Evolutionary conservation across 2,329 filamentous ascomycete species (phyloP).

Genomic region (Aotearoamyces nothofagi): DNA sequence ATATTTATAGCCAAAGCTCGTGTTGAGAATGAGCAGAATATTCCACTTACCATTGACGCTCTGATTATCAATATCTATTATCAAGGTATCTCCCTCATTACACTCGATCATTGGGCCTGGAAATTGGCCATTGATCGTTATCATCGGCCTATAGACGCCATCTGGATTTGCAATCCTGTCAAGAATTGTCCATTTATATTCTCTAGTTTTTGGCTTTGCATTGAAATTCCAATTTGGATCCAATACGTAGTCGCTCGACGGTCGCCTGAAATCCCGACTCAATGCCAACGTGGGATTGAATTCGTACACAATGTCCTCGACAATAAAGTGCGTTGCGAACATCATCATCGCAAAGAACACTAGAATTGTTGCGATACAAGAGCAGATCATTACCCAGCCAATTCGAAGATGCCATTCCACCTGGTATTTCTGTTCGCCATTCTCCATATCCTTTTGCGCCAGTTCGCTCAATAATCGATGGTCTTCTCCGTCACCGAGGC

Average conservation of each 20-base stretch:
- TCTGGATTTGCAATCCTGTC: constrained; percentile 46
- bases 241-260: constrained; percentile 38
- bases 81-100: constrained; percentile 56
- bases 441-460: too few relatives aligned
- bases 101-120: constrained; percentile 59
- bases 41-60: too few relatives aligned
- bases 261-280: constrained; percentile 13
- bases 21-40: too few relatives aligned
- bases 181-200: constrained; percentile 44
- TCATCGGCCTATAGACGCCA: constrained; percentile 38
- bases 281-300: too few relatives aligned
- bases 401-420: constrained; percentile 17
- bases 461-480: constrained; percentile 14
- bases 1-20: too few relatives aligned
- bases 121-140: constrained; percentile 62
- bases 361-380: constrained; percentile 8
- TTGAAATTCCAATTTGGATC: constrained; percentile 37
- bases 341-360: constrained; percentile 10
- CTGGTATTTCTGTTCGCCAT: constrained; percentile 9
- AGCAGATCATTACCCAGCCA: constrained; percentile 12
- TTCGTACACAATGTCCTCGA: constrained; percentile 2
- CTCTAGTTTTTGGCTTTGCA: constrained; percentile 32
- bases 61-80: constrained; percentile 54
- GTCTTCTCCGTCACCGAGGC: constrained; percentile 7
- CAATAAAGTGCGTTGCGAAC: constrained; percentile 13